Conservation (phyloP, 176 grass and related monocot genomes). For the Triticum timopheevii region DNA sequence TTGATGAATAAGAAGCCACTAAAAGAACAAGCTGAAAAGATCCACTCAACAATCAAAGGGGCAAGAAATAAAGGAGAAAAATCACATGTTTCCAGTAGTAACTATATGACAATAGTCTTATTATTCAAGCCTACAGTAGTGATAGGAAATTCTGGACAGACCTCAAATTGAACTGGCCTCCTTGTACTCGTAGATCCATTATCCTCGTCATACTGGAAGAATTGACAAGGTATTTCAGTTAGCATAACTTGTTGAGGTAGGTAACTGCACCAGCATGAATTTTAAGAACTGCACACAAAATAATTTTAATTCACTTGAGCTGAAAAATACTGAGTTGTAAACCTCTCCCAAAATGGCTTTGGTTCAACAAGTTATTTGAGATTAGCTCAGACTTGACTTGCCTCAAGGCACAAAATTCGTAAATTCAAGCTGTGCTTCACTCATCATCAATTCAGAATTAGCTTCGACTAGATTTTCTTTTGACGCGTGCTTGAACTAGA, state of each 20-base stretch:
- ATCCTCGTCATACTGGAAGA: constrained; percentile 40
- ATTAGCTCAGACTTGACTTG: neutral
- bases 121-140: neutral
- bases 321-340: neutral
- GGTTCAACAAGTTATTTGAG: neutral
- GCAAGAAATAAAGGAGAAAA: neutral
- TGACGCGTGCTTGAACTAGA: too few relatives aligned
- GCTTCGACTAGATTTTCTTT: neutral
- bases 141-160: constrained; percentile 12
- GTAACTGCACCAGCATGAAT: neutral
- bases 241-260: neutral
- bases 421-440: constrained; percentile 1
- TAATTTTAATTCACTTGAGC: neutral
- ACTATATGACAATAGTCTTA: neutral
- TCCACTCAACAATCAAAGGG: neutral
- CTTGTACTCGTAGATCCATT: constrained; percentile 32
- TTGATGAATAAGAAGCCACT: neutral
- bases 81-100: neutral
- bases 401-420: neutral
- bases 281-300: neutral
- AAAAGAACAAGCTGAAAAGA: neutral
- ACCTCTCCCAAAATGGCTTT: neutral
- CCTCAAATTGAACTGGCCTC: constrained; percentile 45
- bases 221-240: constrained; percentile 27
- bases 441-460: neutral